These are phyloP conservation scores for Pichia scutulata DNA, from an alignment of 805 yeast genomes.

Conservation along the genomic window DNA sequence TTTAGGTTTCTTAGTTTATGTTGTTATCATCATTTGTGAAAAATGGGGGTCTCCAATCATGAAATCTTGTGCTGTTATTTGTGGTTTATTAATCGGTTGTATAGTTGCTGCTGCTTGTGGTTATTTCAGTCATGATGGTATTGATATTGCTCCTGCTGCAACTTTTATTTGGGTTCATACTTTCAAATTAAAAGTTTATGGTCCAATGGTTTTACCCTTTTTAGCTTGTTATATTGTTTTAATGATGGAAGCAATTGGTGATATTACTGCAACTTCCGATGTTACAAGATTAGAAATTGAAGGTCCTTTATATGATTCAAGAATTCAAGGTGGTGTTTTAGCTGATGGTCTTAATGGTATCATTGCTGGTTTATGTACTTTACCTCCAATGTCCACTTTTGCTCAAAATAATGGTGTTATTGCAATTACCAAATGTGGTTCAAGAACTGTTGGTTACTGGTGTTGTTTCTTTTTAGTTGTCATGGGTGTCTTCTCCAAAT, in stretches of 20 bases:
- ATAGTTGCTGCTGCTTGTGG: slow-evolving; percentile 89
- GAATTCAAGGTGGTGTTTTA: slow-evolving; percentile 88
- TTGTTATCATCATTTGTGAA: slow-evolving; percentile 68
- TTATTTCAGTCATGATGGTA: slow-evolving; percentile 53
- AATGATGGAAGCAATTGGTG: slow-evolving; percentile 94
- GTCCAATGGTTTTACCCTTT: slow-evolving; percentile 80
- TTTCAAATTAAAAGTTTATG: slow-evolving; percentile 67
- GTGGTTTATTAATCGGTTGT: slow-evolving; percentile 81
- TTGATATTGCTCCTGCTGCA: slow-evolving; percentile 69
- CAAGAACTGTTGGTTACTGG: slow-evolving; percentile 57
- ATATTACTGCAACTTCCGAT: slow-evolving; percentile 88
- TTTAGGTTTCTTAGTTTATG: slow-evolving; percentile 75
- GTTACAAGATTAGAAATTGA: slow-evolving; percentile 81
- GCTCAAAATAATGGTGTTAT: slow-evolving; percentile 96
- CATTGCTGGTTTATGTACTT: slow-evolving; percentile 68
- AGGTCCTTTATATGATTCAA: slow-evolving; percentile 71
- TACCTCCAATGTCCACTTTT: slow-evolving; percentile 87
- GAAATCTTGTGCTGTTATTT: slow-evolving; percentile 88
- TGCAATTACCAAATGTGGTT: slow-evolving; percentile 86
- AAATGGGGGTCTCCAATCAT: slow-evolving; percentile 90
- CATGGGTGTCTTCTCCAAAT: slow-evolving; percentile 85
- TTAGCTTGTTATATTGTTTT: slow-evolving; percentile 73
- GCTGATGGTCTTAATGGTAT: slow-evolving; percentile 79
- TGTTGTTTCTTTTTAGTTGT: slow-evolving; percentile 58
- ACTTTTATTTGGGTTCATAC: slow-evolving; percentile 87